phyloP scores from a whole-genome alignment of 805 yeast genomes.

The Pichia paraexigua region DNA sequence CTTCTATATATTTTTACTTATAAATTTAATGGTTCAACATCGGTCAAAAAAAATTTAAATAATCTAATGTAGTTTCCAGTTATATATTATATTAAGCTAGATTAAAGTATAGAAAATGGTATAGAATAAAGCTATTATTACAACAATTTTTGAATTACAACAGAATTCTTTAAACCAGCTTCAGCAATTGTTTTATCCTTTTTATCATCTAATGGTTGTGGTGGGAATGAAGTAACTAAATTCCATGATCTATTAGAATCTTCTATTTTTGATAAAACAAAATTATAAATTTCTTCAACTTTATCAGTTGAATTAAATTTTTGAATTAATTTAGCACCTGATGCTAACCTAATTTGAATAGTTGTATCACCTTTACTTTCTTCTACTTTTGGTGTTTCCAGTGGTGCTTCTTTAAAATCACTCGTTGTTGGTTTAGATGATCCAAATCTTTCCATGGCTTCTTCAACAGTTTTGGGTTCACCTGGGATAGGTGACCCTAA shows the following conservation, averaged over 20 bases:
- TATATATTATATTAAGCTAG: no score
- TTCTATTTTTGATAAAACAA: slow-evolving; percentile 46
- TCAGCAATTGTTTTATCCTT: slow-evolving; percentile 51
- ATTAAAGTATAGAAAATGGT: not conserved
- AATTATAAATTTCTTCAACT: slow-evolving; percentile 59
- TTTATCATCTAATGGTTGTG: slow-evolving; percentile 59
- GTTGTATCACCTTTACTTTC: slow-evolving; percentile 40
- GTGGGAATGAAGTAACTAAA: slow-evolving; percentile 77
- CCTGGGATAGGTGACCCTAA: slow-evolving; percentile 88
- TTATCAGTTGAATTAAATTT: slow-evolving; percentile 59
- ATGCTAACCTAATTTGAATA: slow-evolving; percentile 78
- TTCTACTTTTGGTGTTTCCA: slow-evolving; percentile 12
- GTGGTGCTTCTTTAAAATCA: slow-evolving; percentile 17
- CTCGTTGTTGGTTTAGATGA: not conserved
- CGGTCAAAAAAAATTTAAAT: slow-evolving; percentile 28
- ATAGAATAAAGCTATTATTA: slow-evolving; percentile 11
- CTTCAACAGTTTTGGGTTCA: slow-evolving; percentile 30
- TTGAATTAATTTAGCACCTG: slow-evolving; percentile 62
- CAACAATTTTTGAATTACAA: slow-evolving; percentile 83
- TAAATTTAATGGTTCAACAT: slow-evolving; percentile 37
- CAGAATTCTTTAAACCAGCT: slow-evolving; percentile 74
- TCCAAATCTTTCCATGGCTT: slow-evolving; percentile 1
- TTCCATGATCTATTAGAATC: slow-evolving; percentile 43
- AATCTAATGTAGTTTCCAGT: not conserved
- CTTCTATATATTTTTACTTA: slow-evolving; percentile 13